Base-by-base conservation (phyloP, 768 basidiomycete genomes). In the Hygrophorus russula region DNA sequence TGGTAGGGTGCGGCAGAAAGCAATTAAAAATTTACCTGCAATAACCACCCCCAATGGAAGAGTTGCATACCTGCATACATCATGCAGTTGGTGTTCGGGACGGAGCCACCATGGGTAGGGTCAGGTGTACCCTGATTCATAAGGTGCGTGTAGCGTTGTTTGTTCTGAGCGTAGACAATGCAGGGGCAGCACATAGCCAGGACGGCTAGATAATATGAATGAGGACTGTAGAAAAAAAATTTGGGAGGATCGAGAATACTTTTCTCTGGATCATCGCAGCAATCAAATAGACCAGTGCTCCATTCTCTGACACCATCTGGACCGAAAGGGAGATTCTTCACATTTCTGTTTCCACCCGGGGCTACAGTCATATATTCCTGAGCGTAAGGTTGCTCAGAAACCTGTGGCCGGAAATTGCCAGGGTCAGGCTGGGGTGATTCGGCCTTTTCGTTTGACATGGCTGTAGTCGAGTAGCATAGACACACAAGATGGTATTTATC, bases 151-250 rank as follows among this genome's bases (percentile, higher is more conserved):
- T 60, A 52, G 41, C 71, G 69, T 19, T 54, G 55, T 51, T 65
- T 69, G 55, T 63, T 62, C 46, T 65, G 52, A 24, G 59, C 55
- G 53, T 68, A 70, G 32, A 60, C 49, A 45, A 70, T 46, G 52
- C 68, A 71, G 1, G 71, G 70, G 55, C 59, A 65, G 53, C 54
- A 71, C 30, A 55, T 65, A 1, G 68, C 52, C 14, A 65, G 43
- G 32, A 62, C 45, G 46, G 62, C 69, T 71, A 20, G 3, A 20
- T 39, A n/a, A 4, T 47, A 28, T 14, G 19, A 31, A 20, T 28
- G 18, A 13, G 27, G n/a, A n/a, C n/a, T n/a, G n/a, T n/a, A n/a
- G n/a, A n/a, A n/a, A 36, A 36, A 37, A 6, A 28, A 19, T 9
- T 33, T n/a, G 17, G 17, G 32, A 36, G 17, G 33, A 28, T 17